Conservation (phyloP, 345 rosid species). For the Euphorbia pulcherrima region DNA sequence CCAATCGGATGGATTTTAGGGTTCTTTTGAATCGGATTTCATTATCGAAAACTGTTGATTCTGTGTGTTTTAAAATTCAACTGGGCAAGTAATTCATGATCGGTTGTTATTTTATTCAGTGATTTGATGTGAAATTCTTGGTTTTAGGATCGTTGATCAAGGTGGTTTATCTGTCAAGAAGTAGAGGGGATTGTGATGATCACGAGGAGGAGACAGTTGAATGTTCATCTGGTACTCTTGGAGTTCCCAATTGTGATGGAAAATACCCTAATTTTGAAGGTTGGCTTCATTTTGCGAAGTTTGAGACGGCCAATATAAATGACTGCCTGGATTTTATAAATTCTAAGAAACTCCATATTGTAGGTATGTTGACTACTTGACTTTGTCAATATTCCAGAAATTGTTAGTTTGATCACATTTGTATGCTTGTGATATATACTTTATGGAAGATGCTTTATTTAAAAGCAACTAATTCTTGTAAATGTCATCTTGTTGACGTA, state of each 20-base stretch:
- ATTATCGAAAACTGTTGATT: too few species aligned
- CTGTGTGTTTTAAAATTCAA: not conserved
- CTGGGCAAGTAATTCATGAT: not conserved
- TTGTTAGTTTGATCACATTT: conserved; percentile 7
- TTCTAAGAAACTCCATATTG: conserved; percentile 89
- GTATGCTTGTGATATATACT: too few species aligned
- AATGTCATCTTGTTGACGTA: too few species aligned
- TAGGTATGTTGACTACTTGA: conserved; percentile 45
- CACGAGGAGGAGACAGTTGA: conserved; percentile 95
- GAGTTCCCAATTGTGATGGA: conserved; percentile 67
- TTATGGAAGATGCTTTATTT: too few species aligned
- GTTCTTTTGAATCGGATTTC: not conserved
- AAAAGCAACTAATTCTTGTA: too few species aligned
- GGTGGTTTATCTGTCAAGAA: conserved; percentile 92
- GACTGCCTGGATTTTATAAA: conserved; percentile 91
- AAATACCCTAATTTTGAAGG: conserved; percentile 98
- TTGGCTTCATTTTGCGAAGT: conserved; percentile 90
- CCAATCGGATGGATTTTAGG: too few species aligned
- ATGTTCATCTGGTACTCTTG: too few species aligned
- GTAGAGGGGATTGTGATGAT: too few species aligned
- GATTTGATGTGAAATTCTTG: not conserved
- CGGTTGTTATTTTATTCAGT: not conserved
- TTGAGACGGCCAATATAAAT: conserved; percentile 81
- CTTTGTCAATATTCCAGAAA: conserved; percentile 6
- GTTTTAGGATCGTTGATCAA: conserved; percentile 83